A percentile compares a stretch with the other conserved stretches of the same genome.
Conservation (phyloP, 192 early-diverging fungal species). For the Gonapodya prolifera region DNA sequence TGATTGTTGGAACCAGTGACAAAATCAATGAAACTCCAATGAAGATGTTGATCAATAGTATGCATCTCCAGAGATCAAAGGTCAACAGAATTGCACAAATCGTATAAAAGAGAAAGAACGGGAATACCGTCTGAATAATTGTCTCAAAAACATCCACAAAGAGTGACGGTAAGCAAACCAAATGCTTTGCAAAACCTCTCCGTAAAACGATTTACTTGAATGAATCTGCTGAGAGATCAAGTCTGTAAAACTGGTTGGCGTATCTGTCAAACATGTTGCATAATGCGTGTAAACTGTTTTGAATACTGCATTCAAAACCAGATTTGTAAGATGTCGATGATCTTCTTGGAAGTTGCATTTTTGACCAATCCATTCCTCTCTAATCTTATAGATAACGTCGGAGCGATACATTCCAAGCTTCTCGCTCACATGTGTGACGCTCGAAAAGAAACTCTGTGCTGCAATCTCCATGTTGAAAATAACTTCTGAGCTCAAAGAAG, state of each 20-base stretch:
- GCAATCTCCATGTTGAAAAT: conserved; percentile 54
- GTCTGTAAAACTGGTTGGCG: too few species aligned
- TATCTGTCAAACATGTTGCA: too few species aligned
- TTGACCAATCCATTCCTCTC: conserved; percentile 42
- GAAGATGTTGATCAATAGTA: background rate
- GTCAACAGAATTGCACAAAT: background rate
- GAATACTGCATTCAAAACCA: too few species aligned
- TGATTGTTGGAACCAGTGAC: background rate
- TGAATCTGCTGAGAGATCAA: too few species aligned
- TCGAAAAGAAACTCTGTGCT: conserved; percentile 39
- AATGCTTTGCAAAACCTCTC: background rate
- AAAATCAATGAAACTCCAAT: background rate
- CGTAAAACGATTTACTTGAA: too few species aligned
- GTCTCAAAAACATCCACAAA: background rate
- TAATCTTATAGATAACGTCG: conserved; percentile 28
- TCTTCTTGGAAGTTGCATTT: too few species aligned
- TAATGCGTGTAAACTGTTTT: too few species aligned
- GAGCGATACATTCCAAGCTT: conserved; percentile 47
- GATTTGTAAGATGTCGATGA: too few species aligned
- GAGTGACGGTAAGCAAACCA: background rate
- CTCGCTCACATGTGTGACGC: conserved; percentile 48
- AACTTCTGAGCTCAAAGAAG: conserved; percentile 46
- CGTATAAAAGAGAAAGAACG: background rate
- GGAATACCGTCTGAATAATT: background rate
- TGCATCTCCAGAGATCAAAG: background rate